Conservation (phyloP, 331 rosid genomes). For the Spiraea crenata region DNA sequence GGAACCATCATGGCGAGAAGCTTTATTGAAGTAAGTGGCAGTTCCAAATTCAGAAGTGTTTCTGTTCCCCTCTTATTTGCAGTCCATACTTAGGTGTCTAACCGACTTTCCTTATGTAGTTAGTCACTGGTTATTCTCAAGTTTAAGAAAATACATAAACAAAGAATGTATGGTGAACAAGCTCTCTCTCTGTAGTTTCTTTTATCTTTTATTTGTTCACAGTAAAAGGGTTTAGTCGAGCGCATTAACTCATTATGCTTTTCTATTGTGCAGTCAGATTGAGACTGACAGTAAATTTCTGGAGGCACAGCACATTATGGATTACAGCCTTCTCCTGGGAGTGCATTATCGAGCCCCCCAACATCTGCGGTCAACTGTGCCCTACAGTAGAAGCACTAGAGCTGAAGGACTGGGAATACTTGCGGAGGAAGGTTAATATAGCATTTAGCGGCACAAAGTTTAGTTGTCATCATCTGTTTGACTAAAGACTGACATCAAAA, state of each 20-base stretch:
- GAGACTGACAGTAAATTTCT: slow-evolving; percentile 88
- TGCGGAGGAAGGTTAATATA: slow-evolving; percentile 83
- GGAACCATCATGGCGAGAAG: slow-evolving; percentile 96
- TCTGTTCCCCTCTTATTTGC: neutral
- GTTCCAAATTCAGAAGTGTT: slow-evolving; percentile 17
- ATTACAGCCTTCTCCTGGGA: slow-evolving; percentile 93
- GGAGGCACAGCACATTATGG: slow-evolving; percentile 94
- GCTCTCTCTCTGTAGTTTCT: neutral
- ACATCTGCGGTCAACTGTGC: slow-evolving; percentile 47
- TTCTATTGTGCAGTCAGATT: slow-evolving; percentile 65
- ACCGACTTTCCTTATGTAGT: neutral
- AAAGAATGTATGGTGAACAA: neutral
- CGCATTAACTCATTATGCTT: neutral
- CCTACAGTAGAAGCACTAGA: slow-evolving; percentile 41
- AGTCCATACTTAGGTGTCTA: neutral
- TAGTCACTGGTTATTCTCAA: neutral
- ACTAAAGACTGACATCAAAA: slow-evolving; percentile 22
- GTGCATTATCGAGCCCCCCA: slow-evolving; percentile 99
- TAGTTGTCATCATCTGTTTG: neutral
- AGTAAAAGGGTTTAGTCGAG: neutral
- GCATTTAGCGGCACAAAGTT: neutral
- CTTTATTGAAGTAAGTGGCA: slow-evolving; percentile 67
- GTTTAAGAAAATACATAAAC: neutral
- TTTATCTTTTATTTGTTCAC: neutral
- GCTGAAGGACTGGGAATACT: slow-evolving; percentile 79